Evolutionary conservation across 1,284 basidiomycete species (phyloP).

Genomic region (Flammula alnicola): DNA sequence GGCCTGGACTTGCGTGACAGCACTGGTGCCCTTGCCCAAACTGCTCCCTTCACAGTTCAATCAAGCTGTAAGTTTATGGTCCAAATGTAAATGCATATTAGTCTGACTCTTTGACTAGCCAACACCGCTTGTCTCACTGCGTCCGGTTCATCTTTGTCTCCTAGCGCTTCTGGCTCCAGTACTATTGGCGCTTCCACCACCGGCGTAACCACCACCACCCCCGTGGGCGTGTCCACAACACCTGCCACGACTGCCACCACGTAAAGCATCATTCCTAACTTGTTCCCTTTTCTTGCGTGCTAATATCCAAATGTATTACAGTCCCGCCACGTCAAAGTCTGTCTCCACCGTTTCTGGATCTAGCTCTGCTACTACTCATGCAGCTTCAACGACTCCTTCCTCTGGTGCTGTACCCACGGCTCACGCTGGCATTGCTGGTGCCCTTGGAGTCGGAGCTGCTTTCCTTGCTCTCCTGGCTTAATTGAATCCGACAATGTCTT

Average conservation of each 20-base stretch:
- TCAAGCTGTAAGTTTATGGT: constrained; percentile 45
- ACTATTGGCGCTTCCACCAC: constrained; percentile 23
- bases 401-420: constrained; percentile 37
- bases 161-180: constrained; percentile 25
- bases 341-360: no score
- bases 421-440: constrained; percentile 45
- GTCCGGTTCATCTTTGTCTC: constrained; percentile 14
- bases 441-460: constrained; percentile 45
- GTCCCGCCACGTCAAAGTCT: no score
- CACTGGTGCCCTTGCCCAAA: constrained; percentile 50
- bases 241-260: constrained; percentile 23
- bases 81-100: not conserved
- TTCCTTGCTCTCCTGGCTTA: constrained; percentile 50
- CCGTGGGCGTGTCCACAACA: constrained; percentile 20
- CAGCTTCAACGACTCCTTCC: constrained; percentile 23
- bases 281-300: no score
- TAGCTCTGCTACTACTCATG: not conserved
- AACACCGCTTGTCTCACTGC: constrained; percentile 39
- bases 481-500: constrained; percentile 20
- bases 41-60: constrained; percentile 54
- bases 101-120: constrained; percentile 27
- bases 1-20: constrained; percentile 58
- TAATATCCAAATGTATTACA: no score
- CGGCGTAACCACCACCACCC: constrained; percentile 21
- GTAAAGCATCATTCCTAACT: constrained; percentile 18